Evolutionary conservation across 1,284 basidiomycete species (phyloP).

Genomic region (Irpex sp.): DNA sequence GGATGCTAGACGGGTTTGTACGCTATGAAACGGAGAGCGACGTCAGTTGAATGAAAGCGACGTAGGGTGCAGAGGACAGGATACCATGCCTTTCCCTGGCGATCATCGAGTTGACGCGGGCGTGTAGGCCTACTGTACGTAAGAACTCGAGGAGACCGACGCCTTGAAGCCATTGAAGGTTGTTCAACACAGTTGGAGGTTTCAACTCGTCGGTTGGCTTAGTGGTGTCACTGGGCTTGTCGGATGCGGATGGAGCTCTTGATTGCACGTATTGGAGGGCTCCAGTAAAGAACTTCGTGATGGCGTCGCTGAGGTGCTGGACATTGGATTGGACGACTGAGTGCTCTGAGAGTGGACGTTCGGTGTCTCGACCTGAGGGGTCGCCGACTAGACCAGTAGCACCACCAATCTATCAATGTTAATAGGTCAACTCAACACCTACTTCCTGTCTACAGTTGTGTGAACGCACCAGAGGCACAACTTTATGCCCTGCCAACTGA

Average conservation of each 20-base stretch:
- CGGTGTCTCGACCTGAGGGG: constrained; percentile 85
- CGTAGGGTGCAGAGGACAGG: constrained; percentile 3
- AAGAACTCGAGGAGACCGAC: constrained; percentile 84
- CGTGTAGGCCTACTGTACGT: constrained; percentile 73
- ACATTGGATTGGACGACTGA: constrained; percentile 68
- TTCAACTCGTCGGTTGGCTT: constrained; percentile 7
- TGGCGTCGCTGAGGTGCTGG: constrained; percentile 54
- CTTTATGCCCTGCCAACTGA: constrained; percentile 73
- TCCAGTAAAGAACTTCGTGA: constrained; percentile 68
- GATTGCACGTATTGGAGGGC: constrained; percentile 57
- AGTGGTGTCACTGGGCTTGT: constrained; percentile 5
- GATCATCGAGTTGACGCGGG: constrained; percentile 87
- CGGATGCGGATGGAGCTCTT: constrained; percentile 8
- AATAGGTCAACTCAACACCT: too few relatives aligned
- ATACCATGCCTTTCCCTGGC: constrained; percentile 75
- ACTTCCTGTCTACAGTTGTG: too few relatives aligned
- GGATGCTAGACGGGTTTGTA: constrained; percentile 76
- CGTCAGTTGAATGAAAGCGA: background rate
- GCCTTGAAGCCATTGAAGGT: constrained; percentile 77
- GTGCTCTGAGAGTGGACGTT: constrained; percentile 67
- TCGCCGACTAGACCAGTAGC: constrained; percentile 97
- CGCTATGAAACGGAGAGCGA: constrained; percentile 42
- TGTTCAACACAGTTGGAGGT: constrained; percentile 64
- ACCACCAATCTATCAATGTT: constrained; percentile 73
- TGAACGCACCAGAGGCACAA: constrained; percentile 57